Base-by-base conservation (phyloP, 2,329 filamentous ascomycete species). In the Verticillium nonalfalfae region DNA sequence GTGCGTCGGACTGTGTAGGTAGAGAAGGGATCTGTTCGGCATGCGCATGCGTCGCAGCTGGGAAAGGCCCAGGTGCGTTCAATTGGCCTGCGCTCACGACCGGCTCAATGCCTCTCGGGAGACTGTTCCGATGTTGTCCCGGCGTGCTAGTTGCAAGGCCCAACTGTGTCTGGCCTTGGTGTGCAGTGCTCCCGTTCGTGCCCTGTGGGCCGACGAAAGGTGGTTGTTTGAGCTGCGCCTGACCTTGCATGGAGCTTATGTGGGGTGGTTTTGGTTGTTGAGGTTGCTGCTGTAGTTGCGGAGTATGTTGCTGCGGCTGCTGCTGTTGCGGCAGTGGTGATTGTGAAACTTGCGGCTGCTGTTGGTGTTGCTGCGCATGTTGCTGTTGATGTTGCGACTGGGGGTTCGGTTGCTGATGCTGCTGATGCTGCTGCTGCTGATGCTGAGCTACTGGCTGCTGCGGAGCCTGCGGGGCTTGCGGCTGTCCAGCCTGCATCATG, bases 21-120 rank as follows among this genome's bases (percentile, higher is more conserved):
- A 21, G 7, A 52, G 18, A 18, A 4, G 74, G 77, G 7, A 78
- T 78, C 21, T 72, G 64, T 57, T 79, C 78, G 5, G 68, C 69
- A 1, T 76, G 72, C 15, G 74, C 76, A 1, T 81, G 81, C 1
- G 81, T 83, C 7, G 75, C 75, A 63, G 78, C 72, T n/a, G 77
- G 68, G 56, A 81, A 82, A 2, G 80, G 75, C 6, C 69, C 70
- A 11, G 74, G 67, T 7, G 71, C 73, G 1, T 70, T 71, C 2
- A 76, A 67, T 7, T 71, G 73, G 1, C 70, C 71, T 2, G 76
- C 74, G 0, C 76, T 75, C 0, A 75, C 68, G 0, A 76, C 75
- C 0, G 76, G 68, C 36, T 86, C 83, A 4, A 82, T 74, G 54
- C 75, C 81, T 67, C 82, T 76, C 1, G 84, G 81, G 21, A 87